Evolutionary conservation across 805 yeast genomes (phyloP), one percentile per base, ranked within the genome.

Genomic region (Isabelozyma heimii): DNA sequence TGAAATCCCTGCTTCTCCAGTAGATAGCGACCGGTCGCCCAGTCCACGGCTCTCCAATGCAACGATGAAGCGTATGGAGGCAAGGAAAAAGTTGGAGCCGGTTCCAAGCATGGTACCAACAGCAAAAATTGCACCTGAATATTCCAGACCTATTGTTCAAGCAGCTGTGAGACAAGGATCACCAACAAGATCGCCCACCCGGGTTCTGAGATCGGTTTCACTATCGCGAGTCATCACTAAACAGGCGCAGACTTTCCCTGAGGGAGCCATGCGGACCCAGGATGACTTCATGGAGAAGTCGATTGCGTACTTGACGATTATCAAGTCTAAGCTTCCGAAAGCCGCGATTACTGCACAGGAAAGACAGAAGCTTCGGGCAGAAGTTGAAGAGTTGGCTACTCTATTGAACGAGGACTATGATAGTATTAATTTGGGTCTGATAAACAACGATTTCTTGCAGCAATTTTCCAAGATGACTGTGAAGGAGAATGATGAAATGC

Each of bases 51-150:
- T 67, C 35, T 55, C 69, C 4, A 47, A 55, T 8, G 75, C 75
- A 8, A 70, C 74, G 1, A 52, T 69, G 27, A 68, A 62, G 43
- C 52, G 76, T 40, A 56, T 69, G 3, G 74, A 68, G 50, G 66
- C 70, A 5, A 58, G 55, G 35, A 56, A 53, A 16, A 52, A 49
- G 27, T 43, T 37, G 4, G 28, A 30, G 12, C 35, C 42, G 16
- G 15, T 33, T 13, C 33, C 49, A 13, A 9, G 47, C 8, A 13
- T 28, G 20, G 15, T 42, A 5, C 17, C 50, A 7, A 14, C 37
- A 17, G 24, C 50, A 15, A 41, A 40, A 4, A 37, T 42, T 8
- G 44, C 37, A 14, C 40, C 44, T 12, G 8, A 24, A 13, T 14
- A 37, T 10, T 40, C 49, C 15, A 47, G 52, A 2, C 44, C 45